Evolutionary conservation across 1,139 yeast genomes (phyloP), one percentile per base, ranked within the genome.

Genomic region (Taphrina deformans): DNA sequence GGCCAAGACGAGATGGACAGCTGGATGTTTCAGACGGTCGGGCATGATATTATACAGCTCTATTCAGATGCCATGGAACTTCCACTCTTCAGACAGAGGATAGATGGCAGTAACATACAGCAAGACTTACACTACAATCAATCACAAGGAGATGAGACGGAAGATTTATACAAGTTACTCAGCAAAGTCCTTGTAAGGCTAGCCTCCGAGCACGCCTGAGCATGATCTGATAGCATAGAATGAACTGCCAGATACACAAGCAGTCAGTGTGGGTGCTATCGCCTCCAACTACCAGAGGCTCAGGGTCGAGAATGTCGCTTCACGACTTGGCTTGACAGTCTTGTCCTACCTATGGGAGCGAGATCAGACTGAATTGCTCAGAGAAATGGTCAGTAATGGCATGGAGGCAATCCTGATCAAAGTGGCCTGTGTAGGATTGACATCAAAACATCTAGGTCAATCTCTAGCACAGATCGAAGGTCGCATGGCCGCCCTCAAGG

Each of bases 11-110:
- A 93, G 74, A 79, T 93, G 67, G 97, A 93, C 75, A 89, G 97
- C 65, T 93, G 88, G 74, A 93, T 93, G 99, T 93, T 89, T 75
- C 99, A 93, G 75, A 93, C 99, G 0, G 99, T 93, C n/a, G 99
- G 99, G 0, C 95, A 88, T 74, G 90, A 88, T 70, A 84, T 89
- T 2, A 80, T 93, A 3, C 81, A 83, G 0, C 76, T 79, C 66
- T 90, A 91, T 72, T 79, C 83, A 1, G 80, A 86, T 68, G 89
- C 96, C 71, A 77, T 89, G 53, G 91, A 84, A 4, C 85, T 89
- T 0, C 98, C 99, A 0, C 77, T 93, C 72, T 90, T 86, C 72
- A 77, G 96, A 62, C 84, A 82, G n/a, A 79, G 80, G 16, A 89
- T 92, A 56, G 70, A 67, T 0, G 93, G 96, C 0, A 73, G 77